phyloP scores from a whole-genome alignment of 129 eudicot genomes.

The Gnaphalium uliginosum region DNA sequence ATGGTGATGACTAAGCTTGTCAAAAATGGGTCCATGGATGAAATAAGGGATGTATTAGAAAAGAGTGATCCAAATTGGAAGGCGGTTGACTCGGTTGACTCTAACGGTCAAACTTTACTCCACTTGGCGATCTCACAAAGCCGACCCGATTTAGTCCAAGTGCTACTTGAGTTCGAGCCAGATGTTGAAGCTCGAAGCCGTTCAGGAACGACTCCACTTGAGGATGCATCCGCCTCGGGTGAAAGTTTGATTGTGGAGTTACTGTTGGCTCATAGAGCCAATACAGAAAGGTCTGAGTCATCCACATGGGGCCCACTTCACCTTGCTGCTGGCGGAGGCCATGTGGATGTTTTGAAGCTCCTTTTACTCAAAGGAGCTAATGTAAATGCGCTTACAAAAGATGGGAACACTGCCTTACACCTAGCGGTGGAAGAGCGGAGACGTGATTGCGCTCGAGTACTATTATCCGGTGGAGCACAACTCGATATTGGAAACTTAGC shows the following conservation, averaged over 20 bases:
- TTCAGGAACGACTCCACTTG: constrained; percentile 65
- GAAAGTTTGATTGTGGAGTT: constrained; percentile 71
- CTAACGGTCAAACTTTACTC: constrained; percentile 65
- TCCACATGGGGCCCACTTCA: constrained; percentile 72
- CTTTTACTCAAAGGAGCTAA: constrained; percentile 57
- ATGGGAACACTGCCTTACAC: constrained; percentile 70
- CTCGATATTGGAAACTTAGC: constrained; percentile 39
- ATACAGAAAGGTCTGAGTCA: constrained; percentile 43
- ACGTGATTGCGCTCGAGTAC: constrained; percentile 55
- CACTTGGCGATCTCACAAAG: constrained; percentile 64
- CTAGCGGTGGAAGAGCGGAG: constrained; percentile 67
- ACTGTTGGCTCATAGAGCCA: constrained; percentile 57
- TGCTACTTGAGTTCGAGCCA: constrained; percentile 69
- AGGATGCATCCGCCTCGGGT: constrained; percentile 60
- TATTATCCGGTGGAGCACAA: constrained; percentile 45
- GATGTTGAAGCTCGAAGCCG: constrained; percentile 49
- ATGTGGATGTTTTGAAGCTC: constrained; percentile 54
- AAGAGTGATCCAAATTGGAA: constrained; percentile 62
- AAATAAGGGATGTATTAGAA: constrained; percentile 65
- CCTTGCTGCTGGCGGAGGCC: constrained; percentile 61
- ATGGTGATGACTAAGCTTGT: constrained; percentile 60
- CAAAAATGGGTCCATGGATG: constrained; percentile 49
- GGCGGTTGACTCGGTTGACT: constrained; percentile 57
- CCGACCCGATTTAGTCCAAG: constrained; percentile 67
- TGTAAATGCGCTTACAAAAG: constrained; percentile 51